phyloP scores from a whole-genome alignment of 176 grass and related monocot genomes.

The Typha latifolia region DNA sequence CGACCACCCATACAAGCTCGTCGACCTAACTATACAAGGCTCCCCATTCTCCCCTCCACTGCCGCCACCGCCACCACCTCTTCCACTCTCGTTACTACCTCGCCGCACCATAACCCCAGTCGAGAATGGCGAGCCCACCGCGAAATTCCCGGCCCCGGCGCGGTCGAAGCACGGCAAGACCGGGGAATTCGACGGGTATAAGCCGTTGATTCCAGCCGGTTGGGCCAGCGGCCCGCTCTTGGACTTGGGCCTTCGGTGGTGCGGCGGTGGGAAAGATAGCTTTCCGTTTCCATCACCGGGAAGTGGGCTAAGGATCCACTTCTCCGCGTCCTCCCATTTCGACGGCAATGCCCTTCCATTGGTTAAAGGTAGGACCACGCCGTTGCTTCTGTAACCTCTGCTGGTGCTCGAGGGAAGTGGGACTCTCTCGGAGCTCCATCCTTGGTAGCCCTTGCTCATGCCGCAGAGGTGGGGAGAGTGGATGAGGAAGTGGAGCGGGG shows the following conservation, averaged over 20 bases:
- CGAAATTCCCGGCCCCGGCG: slow-evolving; percentile 43
- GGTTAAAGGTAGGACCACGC: slow-evolving; percentile 49
- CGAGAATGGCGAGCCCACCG: slow-evolving; percentile 63
- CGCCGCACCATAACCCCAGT: slow-evolving; percentile 75
- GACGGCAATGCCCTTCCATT: slow-evolving; percentile 87
- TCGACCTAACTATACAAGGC: slow-evolving; percentile 54
- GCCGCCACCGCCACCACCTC: slow-evolving; percentile 17
- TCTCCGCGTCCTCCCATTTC: slow-evolving; percentile 99
- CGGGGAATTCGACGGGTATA: slow-evolving; percentile 46
- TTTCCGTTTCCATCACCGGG: slow-evolving; percentile 52
- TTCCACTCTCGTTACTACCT: slow-evolving; percentile 33
- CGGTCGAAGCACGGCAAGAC: slow-evolving; percentile 58
- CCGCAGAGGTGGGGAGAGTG: not conserved
- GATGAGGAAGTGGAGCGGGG: not conserved
- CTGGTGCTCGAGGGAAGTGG: slow-evolving; percentile 42
- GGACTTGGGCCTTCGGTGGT: slow-evolving; percentile 83
- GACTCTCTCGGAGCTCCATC: slow-evolving; percentile 92
- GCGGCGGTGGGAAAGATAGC: slow-evolving; percentile 43
- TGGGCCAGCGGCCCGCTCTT: slow-evolving; percentile 94
- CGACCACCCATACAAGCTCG: slow-evolving; percentile 73
- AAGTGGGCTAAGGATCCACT: slow-evolving; percentile 89
- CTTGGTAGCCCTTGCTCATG: slow-evolving; percentile 68
- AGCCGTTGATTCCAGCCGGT: slow-evolving; percentile 28
- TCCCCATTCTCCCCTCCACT: slow-evolving; percentile 50
- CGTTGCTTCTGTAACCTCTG: slow-evolving; percentile 41